Evolutionary conservation across 2,329 filamentous ascomycete species (phyloP), one percentile per base, ranked within the genome.

Genomic region (Cercospora sesami): DNA sequence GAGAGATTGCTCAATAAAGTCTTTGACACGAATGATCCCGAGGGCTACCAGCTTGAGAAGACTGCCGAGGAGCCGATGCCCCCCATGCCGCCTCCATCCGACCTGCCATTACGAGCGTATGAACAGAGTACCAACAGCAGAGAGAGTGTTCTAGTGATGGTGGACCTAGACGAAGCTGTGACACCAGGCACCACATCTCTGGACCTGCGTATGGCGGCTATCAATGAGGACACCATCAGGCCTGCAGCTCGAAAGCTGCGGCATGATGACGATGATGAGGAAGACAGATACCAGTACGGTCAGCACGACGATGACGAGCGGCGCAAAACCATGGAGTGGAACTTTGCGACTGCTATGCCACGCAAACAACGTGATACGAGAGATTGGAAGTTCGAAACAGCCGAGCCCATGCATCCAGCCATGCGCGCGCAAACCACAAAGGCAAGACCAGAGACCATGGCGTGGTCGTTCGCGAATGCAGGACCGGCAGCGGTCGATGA

Each of bases 141-240:
- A 57, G 86, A 81, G 73, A 84, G 82, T 14, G 80, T 83, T 66
- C 30, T 64, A n/a, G 86, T 88, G 1, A 79, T 84, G 67, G 87
- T 88, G 65, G 86, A 89, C 73, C 81, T 90, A 42, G 86, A 89
- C 74, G 84, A 83, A 48, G 85, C 84, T 18, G 82, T 79, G 39
- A 83, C 80, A 33, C 81, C 83, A 58, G 83, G 71, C 21, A 75
- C 70, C 71, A 79, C 74, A 80, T 85, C 71, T 78, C 86, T 63
- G 80, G 83, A 18, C 80, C 85, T 73, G 80, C 69, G 71, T 23
- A 72, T 72, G 70, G 61, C 68, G 55, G 67, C 67, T 12, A 69
- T 71, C 28, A 70, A 72, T 28, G 69, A 73, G 59, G 63, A 72
- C 64, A 73, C 72, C 4, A 60, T 73, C 45, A 71, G 63, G 30